phyloP scores from a whole-genome alignment of 257 asterid genomes.

The Solanum etuberosum region DNA sequence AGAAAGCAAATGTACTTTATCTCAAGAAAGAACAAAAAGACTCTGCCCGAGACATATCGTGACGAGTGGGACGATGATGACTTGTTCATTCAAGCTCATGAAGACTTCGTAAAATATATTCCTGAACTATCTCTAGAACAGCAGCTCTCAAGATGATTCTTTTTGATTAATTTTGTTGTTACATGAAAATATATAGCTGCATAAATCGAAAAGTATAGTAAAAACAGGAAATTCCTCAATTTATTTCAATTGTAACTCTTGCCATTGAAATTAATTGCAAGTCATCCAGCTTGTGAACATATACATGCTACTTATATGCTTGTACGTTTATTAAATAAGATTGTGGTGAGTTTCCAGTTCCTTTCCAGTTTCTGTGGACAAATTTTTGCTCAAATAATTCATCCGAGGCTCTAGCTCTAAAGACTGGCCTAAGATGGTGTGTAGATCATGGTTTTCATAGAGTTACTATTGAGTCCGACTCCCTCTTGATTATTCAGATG shows the following conservation, averaged over 20 bases:
- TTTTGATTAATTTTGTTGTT: neutral
- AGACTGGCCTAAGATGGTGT: no score
- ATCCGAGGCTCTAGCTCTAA: no score
- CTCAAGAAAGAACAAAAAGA: conserved; percentile 41
- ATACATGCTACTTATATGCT: neutral
- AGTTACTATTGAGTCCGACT: no score
- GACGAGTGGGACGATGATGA: conserved; percentile 80
- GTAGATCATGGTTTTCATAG: no score
- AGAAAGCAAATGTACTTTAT: conserved; percentile 60
- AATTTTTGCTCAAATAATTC: no score
- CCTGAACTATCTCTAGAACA: neutral
- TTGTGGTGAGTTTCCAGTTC: no score
- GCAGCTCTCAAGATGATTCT: neutral
- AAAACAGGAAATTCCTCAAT: neutral
- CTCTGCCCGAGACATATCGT: conserved; percentile 53
- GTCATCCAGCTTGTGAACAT: neutral
- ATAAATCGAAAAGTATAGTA: neutral
- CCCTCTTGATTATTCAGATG: no score
- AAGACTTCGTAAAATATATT: conserved; percentile 39
- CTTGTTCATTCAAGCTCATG: conserved; percentile 39
- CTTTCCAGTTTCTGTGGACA: no score
- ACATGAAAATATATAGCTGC: neutral
- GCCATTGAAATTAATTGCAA: neutral
- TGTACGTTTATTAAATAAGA: neutral
- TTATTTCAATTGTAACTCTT: neutral